phyloP scores from a whole-genome alignment of 2,329 filamentous ascomycete genomes.

The Calonectria multiphialidica region DNA sequence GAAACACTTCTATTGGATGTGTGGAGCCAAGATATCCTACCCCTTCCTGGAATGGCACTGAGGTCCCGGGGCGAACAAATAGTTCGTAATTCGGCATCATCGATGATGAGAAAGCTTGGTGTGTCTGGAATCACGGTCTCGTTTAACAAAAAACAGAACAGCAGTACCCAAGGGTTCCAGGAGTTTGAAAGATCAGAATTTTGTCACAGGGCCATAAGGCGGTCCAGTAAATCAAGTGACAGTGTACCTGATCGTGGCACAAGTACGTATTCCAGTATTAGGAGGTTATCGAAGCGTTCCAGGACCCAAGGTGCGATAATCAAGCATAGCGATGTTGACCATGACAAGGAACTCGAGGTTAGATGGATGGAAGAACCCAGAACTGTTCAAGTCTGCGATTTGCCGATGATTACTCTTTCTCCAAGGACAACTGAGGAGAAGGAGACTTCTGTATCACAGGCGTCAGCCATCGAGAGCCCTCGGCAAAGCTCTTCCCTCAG shows the following conservation, averaged over 20 bases:
- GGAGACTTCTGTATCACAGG: neutral
- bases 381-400: constrained; percentile 11
- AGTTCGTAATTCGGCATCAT: constrained; percentile 83
- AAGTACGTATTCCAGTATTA: constrained; percentile 25
- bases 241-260: constrained; percentile 11
- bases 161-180: constrained; percentile 50
- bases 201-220: neutral
- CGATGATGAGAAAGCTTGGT: constrained; percentile 89
- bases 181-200: constrained; percentile 9
- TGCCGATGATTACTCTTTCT: constrained; percentile 16
- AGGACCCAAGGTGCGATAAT: constrained; percentile 17
- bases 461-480: constrained; percentile 24
- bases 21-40: constrained; percentile 85
- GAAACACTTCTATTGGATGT: constrained; percentile 82
- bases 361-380: constrained; percentile 19
- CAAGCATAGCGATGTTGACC: constrained; percentile 6
- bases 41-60: constrained; percentile 84
- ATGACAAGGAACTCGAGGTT: neutral
- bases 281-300: constrained; percentile 21
- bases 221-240: constrained; percentile 30
- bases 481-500: constrained; percentile 13
- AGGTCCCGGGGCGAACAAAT: constrained; percentile 76
- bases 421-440: neutral
- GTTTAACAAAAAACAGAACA: constrained; percentile 79
- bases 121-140: constrained; percentile 83